Evolutionary conservation across 1,284 basidiomycete species (phyloP), one percentile per base, ranked within the genome.

Genomic region (Malassezia psittaci): DNA sequence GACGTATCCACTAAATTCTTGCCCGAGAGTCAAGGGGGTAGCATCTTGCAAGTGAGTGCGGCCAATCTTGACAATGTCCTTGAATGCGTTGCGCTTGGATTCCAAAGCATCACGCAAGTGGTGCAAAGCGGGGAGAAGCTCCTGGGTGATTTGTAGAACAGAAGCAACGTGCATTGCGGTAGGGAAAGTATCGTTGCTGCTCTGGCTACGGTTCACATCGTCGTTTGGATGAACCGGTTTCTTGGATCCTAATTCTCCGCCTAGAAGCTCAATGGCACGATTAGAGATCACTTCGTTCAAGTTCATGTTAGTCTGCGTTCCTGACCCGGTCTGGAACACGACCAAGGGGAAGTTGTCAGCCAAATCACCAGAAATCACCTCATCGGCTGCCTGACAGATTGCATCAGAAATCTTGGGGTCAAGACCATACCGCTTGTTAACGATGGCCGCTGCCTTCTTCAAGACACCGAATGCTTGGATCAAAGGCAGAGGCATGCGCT

Each of bases 261-360:
- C 94, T 61, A 98, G 84, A 64, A 96, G 79, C 79, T 99, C 90
- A 72, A 98, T 99, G 36, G 94, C 94, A 60, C 93, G 85, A 78
- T 99, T 99, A 32, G 89, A 91, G 76, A 99, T 94, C 73, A 98
- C 93, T 83, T 99, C 94, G 77, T 99, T 99, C 60, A 84, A 88
- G 78, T 98, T 99, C 94, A 99, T 99, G 81, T 99, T 99, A 76
- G 88, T 93, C 78, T 99, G 94, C 3, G 94, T 99, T 48, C 94
- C 94, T 56, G 89, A 94, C 56, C 94, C 94, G 45, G 94, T 99
- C 79, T 99, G 94, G 83, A 96, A 98, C 47, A 99, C 93, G 54
- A 98, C 94, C 37, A 99, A 80, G 24, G 94, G 94, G 80, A 99
- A 99, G 77, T 99, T 87, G 53, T 51, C 41, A 54, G 66, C 60